Evolutionary conservation across 805 yeast genomes (phyloP), one percentile per base, ranked within the genome.

Genomic region (Priceomyces fermenticarens): DNA sequence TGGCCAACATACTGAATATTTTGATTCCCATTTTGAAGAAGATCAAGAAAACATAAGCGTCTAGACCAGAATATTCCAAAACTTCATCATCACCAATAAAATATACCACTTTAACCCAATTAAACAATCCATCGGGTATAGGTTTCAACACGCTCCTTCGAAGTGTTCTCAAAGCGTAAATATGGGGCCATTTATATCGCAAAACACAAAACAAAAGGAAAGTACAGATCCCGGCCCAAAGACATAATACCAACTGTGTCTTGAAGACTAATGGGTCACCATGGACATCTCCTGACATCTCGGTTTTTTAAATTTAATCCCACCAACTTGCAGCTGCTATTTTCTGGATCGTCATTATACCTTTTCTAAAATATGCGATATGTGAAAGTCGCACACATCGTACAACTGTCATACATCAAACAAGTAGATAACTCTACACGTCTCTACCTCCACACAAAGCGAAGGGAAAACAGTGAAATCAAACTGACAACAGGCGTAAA

Each of bases 41-140:
- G 23, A 62, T 53, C 40, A 70, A 52, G 40, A 63, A 69, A 32
- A 67, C 74, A 66, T 77, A 89, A 1, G 97, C 96, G 62, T 91
- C 99, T 32, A 91, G 65, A 0, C 99, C 99, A 1, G 97, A 95
- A 53, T 81, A 83, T 46, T 85, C 88, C 38, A 91, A 70, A 3
- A 91, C 76, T 40, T 89, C 90, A 10, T 78, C 75, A 50, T 93
- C 98, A 15, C 77, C 67, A 14, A 90, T 81, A 9, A 60, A 57
- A 54, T 77, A 77, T 9, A 91, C 63, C 0, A 78, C 78, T 2
- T 77, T 71, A 5, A 89, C 68, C 97, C 97, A 89, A 2, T 89
- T 88, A 53, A 89, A 83, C 12, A 83, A 58, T 28, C 53, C 61
- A 20, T 65, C 47, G 11, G 84, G 83, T 13, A 78, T 60, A 26